phyloP scores from a whole-genome alignment of 2,329 filamentous ascomycete genomes.

The Arthrobotrys musiformis region DNA sequence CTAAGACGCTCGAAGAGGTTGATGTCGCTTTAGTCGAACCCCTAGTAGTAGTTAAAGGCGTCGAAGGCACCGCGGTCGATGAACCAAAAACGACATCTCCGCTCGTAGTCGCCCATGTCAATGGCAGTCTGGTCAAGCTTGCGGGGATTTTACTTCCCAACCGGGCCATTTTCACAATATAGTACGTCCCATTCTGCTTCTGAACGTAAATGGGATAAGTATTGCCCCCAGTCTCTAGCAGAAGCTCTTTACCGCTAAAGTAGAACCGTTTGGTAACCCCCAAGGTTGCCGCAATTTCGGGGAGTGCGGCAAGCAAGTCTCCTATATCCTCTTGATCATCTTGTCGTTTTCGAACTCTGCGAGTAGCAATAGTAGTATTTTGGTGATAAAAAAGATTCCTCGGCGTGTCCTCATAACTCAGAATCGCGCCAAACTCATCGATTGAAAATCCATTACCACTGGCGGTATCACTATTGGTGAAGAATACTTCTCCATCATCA shows the following conservation, averaged over 20 bases:
- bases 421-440: not conserved
- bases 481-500: not conserved
- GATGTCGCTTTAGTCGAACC: not conserved
- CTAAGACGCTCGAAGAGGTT: not conserved
- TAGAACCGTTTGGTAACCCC: constrained; percentile 3
- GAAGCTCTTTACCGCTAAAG: not conserved
- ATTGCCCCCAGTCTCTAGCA: not conserved
- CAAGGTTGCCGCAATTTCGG: not conserved
- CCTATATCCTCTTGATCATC: not conserved
- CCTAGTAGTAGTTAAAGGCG: not conserved
- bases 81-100: not conserved
- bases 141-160: not conserved
- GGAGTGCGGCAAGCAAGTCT: not conserved
- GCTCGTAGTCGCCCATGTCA: not conserved
- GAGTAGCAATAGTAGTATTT: not conserved
- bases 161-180: constrained; percentile 3
- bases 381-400: not conserved
- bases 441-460: not conserved
- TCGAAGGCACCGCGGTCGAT: not conserved
- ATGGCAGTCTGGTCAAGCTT: not conserved
- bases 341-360: not conserved
- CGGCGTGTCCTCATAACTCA: not conserved
- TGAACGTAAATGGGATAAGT: not conserved
- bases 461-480: not conserved
- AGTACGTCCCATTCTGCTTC: not conserved